These are phyloP conservation scores for Pezicula radicicola DNA, from an alignment of 2,329 filamentous ascomycete genomes.

Conservation along the genomic window DNA sequence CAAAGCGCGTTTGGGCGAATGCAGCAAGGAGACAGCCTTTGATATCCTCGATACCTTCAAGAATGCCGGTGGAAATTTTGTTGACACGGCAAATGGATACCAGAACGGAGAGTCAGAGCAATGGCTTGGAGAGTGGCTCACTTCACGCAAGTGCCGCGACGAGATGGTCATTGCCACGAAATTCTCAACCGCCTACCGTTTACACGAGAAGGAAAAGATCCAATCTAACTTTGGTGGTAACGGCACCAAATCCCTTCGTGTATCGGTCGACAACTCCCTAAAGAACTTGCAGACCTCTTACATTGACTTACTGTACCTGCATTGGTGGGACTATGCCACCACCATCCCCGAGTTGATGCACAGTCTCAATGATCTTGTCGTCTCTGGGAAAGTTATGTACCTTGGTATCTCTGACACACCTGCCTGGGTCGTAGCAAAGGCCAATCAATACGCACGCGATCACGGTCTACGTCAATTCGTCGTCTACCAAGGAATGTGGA, in stretches of 20 bases:
- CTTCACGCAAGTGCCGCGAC: constrained; percentile 43
- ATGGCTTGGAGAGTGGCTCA: constrained; percentile 60
- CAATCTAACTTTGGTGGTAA: constrained; percentile 15
- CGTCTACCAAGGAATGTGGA: constrained; percentile 66
- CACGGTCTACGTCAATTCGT: constrained; percentile 65
- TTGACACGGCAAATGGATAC: constrained; percentile 60
- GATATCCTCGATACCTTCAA: constrained; percentile 52
- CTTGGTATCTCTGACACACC: constrained; percentile 65
- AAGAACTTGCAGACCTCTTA: constrained; percentile 63
- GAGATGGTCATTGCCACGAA: constrained; percentile 52
- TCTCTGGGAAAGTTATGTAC: constrained; percentile 61
- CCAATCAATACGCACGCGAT: constrained; percentile 61
- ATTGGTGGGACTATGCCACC: constrained; percentile 49
- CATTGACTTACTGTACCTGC: constrained; percentile 54
- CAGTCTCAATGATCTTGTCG: constrained; percentile 56
- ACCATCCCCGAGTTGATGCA: constrained; percentile 65
- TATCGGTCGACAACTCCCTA: constrained; percentile 26
- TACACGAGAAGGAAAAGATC: constrained; percentile 1
- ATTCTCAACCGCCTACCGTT: constrained; percentile 37
- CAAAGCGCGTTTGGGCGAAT: constrained; percentile 40
- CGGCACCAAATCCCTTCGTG: constrained; percentile 9
- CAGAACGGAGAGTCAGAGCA: constrained; percentile 52
- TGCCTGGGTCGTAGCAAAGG: constrained; percentile 64
- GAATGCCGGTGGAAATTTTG: constrained; percentile 59
- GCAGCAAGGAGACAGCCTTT: constrained; percentile 52